Percentiles rank a stretch among this genome's conserved stretches.
These are phyloP conservation scores for Venturia pyrina DNA, from an alignment of 2,329 filamentous ascomycete genomes.

Conservation along the genomic window DNA sequence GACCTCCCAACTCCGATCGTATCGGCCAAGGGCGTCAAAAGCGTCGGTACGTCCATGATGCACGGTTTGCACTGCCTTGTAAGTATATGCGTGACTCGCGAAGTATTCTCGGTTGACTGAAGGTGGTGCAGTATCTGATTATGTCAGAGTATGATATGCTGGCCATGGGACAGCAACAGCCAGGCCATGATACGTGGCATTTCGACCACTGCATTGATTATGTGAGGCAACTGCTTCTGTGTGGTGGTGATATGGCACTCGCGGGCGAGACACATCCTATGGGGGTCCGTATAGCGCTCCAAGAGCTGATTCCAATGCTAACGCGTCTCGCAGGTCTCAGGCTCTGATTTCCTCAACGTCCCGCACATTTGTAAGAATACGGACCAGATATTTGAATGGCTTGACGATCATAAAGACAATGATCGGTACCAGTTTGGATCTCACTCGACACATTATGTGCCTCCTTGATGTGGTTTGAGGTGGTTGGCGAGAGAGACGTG, in stretches of 20 bases:
- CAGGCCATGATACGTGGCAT: slow-evolving; percentile 9
- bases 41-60: slow-evolving; percentile 13
- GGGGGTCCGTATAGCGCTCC: background rate
- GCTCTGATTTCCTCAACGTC: background rate
- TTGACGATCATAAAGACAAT: slow-evolving; percentile 6
- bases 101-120: background rate
- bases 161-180: background rate
- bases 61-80: slow-evolving; percentile 12
- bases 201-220: slow-evolving; percentile 13
- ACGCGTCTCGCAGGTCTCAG: background rate
- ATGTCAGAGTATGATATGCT: slow-evolving; percentile 12
- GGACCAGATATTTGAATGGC: slow-evolving; percentile 9
- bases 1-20: slow-evolving; percentile 9
- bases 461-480: background rate
- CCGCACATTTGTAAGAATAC: slow-evolving; percentile 11
- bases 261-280: slow-evolving; percentile 10
- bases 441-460: slow-evolving; percentile 10
- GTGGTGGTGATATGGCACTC: slow-evolving; percentile 11
- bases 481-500: background rate
- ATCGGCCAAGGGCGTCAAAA: slow-evolving; percentile 4
- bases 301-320: background rate
- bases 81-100: background rate
- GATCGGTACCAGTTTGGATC: slow-evolving; percentile 11
- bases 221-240: slow-evolving; percentile 10
- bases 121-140: slow-evolving; percentile 6